Percentiles rank a stretch among this genome's conserved stretches.
These are phyloP conservation scores for Pyrus communis DNA, from an alignment of 306 rosid genomes.

Conservation along the genomic window DNA sequence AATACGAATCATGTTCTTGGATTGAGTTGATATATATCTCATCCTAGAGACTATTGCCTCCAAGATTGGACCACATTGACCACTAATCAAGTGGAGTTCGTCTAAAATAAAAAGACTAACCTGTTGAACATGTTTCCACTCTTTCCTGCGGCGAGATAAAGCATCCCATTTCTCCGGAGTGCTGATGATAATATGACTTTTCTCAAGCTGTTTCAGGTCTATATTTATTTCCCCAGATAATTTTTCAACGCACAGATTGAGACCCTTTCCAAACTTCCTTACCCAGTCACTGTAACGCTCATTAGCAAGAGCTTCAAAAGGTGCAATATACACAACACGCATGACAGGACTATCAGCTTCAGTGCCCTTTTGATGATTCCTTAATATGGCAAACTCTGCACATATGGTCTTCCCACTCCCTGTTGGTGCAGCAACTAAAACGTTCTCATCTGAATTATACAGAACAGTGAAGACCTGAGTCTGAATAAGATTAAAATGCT, in stretches of 20 bases:
- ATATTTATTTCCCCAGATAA: slow-evolving; percentile 76
- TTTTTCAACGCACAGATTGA: slow-evolving; percentile 60
- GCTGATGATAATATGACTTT: slow-evolving; percentile 72
- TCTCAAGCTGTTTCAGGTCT: slow-evolving; percentile 77
- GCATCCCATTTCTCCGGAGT: slow-evolving; percentile 98
- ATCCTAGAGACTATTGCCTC: slow-evolving; percentile 86
- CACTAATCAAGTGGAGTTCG: slow-evolving; percentile 91
- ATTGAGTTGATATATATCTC: slow-evolving; percentile 83
- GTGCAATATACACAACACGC: slow-evolving; percentile 84
- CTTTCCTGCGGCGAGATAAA: slow-evolving; percentile 90
- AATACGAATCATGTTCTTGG: slow-evolving; percentile 78
- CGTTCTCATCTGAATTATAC: slow-evolving; percentile 79
- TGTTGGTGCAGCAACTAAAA: slow-evolving; percentile 88
- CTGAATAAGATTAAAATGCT: slow-evolving; percentile 94
- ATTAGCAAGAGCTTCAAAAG: slow-evolving; percentile 78
- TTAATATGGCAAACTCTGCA: slow-evolving; percentile 78
- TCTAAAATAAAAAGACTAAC: slow-evolving; percentile 82
- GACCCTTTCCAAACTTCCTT: slow-evolving; percentile 63
- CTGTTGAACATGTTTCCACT: slow-evolving; percentile 69
- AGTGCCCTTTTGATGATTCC: slow-evolving; percentile 70
- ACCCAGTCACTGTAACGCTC: slow-evolving; percentile 80
- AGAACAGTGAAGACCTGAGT: slow-evolving; percentile 83
- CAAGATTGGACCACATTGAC: slow-evolving; percentile 73
- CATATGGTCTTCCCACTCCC: slow-evolving; percentile 95
- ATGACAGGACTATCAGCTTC: slow-evolving; percentile 27